Evolutionary conservation across 345 rosid genomes (phyloP).

Genomic region (Orychophragmus violaceus): DNA sequence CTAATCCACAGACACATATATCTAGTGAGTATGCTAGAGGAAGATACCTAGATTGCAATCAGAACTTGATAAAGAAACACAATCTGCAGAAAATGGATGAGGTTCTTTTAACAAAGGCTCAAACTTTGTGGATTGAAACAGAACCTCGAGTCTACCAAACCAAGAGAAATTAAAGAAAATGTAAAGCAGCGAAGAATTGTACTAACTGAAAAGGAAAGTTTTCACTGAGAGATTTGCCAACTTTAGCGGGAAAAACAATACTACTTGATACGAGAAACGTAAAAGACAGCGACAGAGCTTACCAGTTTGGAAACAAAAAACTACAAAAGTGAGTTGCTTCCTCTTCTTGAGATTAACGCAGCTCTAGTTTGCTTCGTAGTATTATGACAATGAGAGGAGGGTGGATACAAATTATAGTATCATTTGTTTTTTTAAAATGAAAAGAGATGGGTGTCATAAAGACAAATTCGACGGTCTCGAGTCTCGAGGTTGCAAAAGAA

Average conservation of each 20-base stretch:
- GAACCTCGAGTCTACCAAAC: neutral
- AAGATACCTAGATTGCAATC: neutral
- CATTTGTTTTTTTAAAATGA: neutral
- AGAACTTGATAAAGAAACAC: constrained; percentile 14
- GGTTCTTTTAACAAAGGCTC: neutral
- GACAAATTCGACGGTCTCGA: constrained; percentile 15
- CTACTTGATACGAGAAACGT: too few relatives aligned
- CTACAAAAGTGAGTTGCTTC: neutral
- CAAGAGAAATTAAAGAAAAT: neutral
- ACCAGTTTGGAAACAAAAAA: constrained; percentile 13
- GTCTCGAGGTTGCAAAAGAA: constrained; percentile 16
- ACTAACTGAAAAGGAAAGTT: constrained; percentile 14
- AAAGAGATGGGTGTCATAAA: constrained; percentile 5
- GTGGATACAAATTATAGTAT: neutral
- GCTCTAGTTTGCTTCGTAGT: constrained; percentile 7
- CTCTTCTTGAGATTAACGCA: constrained; percentile 12
- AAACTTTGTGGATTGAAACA: neutral
- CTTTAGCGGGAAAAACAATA: neutral
- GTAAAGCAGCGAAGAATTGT: constrained; percentile 14
- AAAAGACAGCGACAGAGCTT: too few relatives aligned
- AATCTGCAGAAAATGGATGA: neutral
- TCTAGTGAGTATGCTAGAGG: neutral
- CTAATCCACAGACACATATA: neutral
- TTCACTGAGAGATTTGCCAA: constrained; percentile 17
- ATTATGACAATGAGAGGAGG: neutral